Evolutionary conservation across 179 eudicot genomes (phyloP).

Genomic region (Corrigiola litoralis): DNA sequence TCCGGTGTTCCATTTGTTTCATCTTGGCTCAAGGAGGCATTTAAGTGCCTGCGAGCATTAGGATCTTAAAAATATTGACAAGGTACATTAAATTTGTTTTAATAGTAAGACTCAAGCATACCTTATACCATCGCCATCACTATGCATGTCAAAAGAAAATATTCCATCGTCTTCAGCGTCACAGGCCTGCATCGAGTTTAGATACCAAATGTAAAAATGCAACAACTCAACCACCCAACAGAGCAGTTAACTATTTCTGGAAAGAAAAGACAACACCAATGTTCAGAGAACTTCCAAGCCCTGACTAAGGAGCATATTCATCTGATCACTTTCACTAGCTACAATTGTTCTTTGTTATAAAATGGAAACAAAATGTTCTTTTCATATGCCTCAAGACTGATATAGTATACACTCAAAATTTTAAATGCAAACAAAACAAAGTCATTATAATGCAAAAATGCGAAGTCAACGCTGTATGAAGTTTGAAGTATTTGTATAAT

Average conservation of each 20-base stretch:
- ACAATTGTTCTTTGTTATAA: too few relatives aligned
- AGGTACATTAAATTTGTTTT: neutral
- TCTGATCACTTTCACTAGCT: too few relatives aligned
- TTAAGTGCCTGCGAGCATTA: slow-evolving; percentile 59
- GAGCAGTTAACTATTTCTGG: neutral
- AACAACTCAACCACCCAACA: neutral
- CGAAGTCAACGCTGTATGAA: too few relatives aligned
- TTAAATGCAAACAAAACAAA: too few relatives aligned
- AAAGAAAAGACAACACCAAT: too few relatives aligned
- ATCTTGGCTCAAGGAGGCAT: slow-evolving; percentile 45
- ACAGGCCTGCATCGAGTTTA: slow-evolving; percentile 56
- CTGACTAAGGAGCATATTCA: too few relatives aligned
- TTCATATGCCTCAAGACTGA: too few relatives aligned
- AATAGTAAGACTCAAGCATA: slow-evolving; percentile 19
- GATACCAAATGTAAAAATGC: slow-evolving; percentile 2
- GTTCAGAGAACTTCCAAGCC: too few relatives aligned
- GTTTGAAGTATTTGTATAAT: too few relatives aligned
- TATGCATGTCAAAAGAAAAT: slow-evolving; percentile 80
- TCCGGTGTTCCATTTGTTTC: slow-evolving; percentile 41
- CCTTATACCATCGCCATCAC: slow-evolving; percentile 90
- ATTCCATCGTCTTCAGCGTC: slow-evolving; percentile 72
- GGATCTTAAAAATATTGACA: neutral
- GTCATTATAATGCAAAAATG: too few relatives aligned
- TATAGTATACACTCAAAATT: too few relatives aligned
- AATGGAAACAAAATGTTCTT: too few relatives aligned